A percentile compares a stretch with the other conserved stretches of the same genome.
These are phyloP conservation scores for Leccinum barrowsii DNA, from an alignment of 768 basidiomycete species.

Conservation along the genomic window DNA sequence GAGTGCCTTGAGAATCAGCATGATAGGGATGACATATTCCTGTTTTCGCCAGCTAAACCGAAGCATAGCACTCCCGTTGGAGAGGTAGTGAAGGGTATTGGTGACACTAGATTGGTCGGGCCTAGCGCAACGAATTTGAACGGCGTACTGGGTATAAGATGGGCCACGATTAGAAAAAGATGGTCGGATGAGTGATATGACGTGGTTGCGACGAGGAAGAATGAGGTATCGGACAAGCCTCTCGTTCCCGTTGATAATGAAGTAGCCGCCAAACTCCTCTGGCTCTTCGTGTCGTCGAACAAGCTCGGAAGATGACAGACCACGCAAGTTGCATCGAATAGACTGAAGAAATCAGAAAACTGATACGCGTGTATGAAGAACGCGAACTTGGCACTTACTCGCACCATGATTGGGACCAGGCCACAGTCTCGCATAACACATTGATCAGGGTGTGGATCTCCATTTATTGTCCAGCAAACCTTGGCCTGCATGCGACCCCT, in stretches of 20 bases:
- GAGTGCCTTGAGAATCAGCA: constrained; percentile 93
- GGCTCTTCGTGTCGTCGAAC: constrained; percentile 92
- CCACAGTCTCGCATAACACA: constrained; percentile 82
- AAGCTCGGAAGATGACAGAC: constrained; percentile 80
- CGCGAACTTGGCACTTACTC: constrained; percentile 50
- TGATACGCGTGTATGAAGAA: not conserved
- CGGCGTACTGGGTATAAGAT: constrained; percentile 91
- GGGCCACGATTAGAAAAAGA: constrained; percentile 91
- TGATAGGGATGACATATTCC: constrained; percentile 97
- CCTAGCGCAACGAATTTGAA: constrained; percentile 93
- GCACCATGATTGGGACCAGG: constrained; percentile 93
- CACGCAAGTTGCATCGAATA: constrained; percentile 85
- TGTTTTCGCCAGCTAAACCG: constrained; percentile 97
- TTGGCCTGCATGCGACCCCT: constrained; percentile 85
- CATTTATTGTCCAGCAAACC: constrained; percentile 76
- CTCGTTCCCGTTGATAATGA: constrained; percentile 98
- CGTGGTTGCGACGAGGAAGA: constrained; percentile 92
- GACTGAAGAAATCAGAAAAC: constrained; percentile 49
- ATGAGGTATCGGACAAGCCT: constrained; percentile 97
- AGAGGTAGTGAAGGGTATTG: constrained; percentile 96
- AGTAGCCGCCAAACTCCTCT: constrained; percentile 98
- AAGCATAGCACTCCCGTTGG: constrained; percentile 94
- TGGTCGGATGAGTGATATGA: constrained; percentile 86
- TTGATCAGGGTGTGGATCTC: constrained; percentile 61
- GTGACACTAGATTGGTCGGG: constrained; percentile 91